phyloP scores from a whole-genome alignment of 129 eudicot genomes.

The Flaveria sonorensis region DNA sequence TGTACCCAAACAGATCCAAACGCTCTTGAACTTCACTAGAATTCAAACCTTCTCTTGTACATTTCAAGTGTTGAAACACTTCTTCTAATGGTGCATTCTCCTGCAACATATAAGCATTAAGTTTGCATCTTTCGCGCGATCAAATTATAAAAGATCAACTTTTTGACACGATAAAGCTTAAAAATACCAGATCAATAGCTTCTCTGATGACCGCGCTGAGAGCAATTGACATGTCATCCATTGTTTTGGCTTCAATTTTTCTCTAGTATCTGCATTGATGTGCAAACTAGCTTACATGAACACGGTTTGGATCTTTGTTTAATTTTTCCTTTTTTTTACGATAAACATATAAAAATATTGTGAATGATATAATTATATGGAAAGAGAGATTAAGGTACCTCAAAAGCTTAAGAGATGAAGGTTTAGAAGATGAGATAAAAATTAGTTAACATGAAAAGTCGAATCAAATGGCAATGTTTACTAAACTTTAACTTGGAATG shows the following conservation, averaged over 20 bases:
- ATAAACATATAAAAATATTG: not conserved
- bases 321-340: not conserved
- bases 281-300: conserved; percentile 2
- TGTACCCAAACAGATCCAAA: conserved; percentile 65
- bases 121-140: conserved; percentile 1
- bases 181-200: conserved; percentile 78
- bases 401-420: conserved; percentile 22
- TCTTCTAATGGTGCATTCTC: conserved; percentile 80
- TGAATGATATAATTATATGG: not conserved
- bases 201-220: conserved; percentile 57
- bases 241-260: conserved; percentile 12
- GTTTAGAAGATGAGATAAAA: conserved; percentile 17
- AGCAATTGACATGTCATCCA: conserved; percentile 53
- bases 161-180: not conserved
- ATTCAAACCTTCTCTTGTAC: conserved; percentile 64
- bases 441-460: conserved; percentile 18
- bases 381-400: conserved; percentile 25
- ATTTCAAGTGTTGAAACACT: conserved; percentile 64
- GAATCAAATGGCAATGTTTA: not conserved
- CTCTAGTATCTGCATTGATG: conserved; percentile 36
- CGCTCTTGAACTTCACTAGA: conserved; percentile 57
- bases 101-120: conserved; percentile 36
- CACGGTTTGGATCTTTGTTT: no score
- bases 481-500: conserved; percentile 8
- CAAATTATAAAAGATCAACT: not conserved